phyloP scores from a whole-genome alignment of 1,284 basidiomycete genomes.

The Cystobasidiaceae sp. region DNA sequence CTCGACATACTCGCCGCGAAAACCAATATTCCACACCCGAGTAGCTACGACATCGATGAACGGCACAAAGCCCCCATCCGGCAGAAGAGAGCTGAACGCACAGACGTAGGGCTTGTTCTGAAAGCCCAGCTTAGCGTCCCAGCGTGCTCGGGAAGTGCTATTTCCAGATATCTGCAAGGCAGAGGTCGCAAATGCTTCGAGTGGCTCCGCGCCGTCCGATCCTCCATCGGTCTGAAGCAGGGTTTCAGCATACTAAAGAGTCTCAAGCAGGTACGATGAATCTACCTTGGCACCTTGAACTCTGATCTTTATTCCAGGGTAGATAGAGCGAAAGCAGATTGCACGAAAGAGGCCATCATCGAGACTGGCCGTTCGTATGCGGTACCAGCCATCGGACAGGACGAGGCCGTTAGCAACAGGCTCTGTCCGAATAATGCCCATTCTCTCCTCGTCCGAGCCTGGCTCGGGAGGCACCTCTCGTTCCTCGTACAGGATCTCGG shows the following conservation, averaged over 20 bases:
- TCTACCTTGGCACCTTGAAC: conserved; percentile 69
- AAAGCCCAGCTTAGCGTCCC: conserved; percentile 84
- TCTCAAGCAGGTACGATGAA: not conserved
- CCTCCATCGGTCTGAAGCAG: conserved; percentile 60
- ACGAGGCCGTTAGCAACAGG: conserved; percentile 57
- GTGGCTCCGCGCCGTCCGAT: conserved; percentile 72
- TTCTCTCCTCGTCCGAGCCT: not conserved
- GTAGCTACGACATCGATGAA: conserved; percentile 70
- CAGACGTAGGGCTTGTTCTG: conserved; percentile 58
- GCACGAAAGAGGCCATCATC: conserved; percentile 71
- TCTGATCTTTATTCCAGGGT: conserved; percentile 74
- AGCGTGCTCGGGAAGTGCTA: conserved; percentile 73
- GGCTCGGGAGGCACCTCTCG: conserved; percentile 47
- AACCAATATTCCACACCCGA: conserved; percentile 54
- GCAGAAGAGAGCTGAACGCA: conserved; percentile 68
- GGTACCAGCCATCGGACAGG: conserved; percentile 95
- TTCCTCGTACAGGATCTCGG: conserved; percentile 59
- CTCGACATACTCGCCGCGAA: conserved; percentile 52
- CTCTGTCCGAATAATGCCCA: conserved; percentile 28
- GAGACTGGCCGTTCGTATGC: conserved; percentile 59
- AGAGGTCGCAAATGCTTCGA: conserved; percentile 67
- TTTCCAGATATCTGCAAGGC: conserved; percentile 72
- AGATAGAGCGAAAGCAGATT: conserved; percentile 60
- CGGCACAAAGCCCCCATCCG: conserved; percentile 74
- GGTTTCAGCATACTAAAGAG: not conserved